Evolutionary conservation across 306 rosid genomes (phyloP).

Genomic region (Senna tora): DNA sequence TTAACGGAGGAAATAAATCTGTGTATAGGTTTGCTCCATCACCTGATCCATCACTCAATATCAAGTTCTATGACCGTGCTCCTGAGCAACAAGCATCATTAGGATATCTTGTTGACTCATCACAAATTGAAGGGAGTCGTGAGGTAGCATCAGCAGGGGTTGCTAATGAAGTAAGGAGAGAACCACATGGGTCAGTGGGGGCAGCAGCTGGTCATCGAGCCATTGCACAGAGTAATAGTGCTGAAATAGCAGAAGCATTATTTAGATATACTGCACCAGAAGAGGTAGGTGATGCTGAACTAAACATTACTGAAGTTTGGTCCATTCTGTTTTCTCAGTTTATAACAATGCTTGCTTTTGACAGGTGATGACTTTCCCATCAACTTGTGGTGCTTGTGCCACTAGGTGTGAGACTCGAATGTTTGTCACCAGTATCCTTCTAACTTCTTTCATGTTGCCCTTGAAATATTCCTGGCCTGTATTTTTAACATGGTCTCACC

Average conservation of each 20-base stretch:
- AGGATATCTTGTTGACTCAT: constrained; percentile 70
- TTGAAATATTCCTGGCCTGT: constrained; percentile 25
- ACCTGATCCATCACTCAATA: constrained; percentile 70
- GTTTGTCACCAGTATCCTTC: constrained; percentile 91
- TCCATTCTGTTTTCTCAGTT: constrained; percentile 13
- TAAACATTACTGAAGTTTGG: background rate
- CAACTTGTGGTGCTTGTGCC: constrained; percentile 87
- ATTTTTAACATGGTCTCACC: background rate
- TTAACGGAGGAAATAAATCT: constrained; percentile 9
- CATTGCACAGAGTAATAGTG: constrained; percentile 88
- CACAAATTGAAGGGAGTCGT: constrained; percentile 47
- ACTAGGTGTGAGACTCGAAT: constrained; percentile 86
- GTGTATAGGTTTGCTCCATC: constrained; percentile 80
- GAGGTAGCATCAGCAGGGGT: constrained; percentile 45
- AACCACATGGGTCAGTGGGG: constrained; percentile 82
- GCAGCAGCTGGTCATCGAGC: constrained; percentile 88
- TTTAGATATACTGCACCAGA: constrained; percentile 92
- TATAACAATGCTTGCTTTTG: constrained; percentile 36
- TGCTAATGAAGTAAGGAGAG: constrained; percentile 55
- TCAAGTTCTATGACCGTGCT: constrained; percentile 86
- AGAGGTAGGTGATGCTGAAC: constrained; percentile 60
- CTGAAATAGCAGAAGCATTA: constrained; percentile 82
- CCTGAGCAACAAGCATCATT: constrained; percentile 83
- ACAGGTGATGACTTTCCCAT: constrained; percentile 98
- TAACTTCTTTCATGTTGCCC: constrained; percentile 14